Conservation (phyloP, 768 basidiomycete species). For the Collybiopsis confluens region DNA sequence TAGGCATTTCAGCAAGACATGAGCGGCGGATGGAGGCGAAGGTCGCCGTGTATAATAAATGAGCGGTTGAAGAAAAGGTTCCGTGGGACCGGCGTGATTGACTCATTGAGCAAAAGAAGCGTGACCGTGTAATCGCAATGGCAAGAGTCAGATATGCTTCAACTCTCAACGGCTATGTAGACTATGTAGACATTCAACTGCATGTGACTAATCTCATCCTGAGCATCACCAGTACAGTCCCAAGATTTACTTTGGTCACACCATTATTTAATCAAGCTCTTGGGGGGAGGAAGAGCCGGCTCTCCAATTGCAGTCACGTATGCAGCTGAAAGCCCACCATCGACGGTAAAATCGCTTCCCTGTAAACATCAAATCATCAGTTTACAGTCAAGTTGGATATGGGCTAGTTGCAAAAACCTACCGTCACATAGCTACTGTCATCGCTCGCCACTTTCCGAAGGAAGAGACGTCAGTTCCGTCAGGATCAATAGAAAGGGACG, state of each 20-base stretch:
- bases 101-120: not conserved
- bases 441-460: slow-evolving; percentile 72
- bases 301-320: slow-evolving; percentile 91
- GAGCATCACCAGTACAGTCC: too few relatives aligned
- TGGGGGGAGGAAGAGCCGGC: slow-evolving; percentile 63
- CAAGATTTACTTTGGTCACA: not conserved
- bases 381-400: not conserved
- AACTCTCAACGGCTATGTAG: too few relatives aligned
- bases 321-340: slow-evolving; percentile 88
- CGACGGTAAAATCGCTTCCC: slow-evolving; percentile 94
- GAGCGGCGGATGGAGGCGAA: too few relatives aligned
- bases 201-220: too few relatives aligned
- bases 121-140: not conserved
- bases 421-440: slow-evolving; percentile 95
- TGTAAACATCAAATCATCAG: slow-evolving; percentile 19
- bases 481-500: slow-evolving; percentile 1
- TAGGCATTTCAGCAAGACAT: not conserved
- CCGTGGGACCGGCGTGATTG: too few relatives aligned
- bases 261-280: slow-evolving; percentile 43
- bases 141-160: too few relatives aligned
- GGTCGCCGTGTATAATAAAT: too few relatives aligned
- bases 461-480: not conserved
- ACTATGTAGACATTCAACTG: too few relatives aligned
- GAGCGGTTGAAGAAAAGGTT: too few relatives aligned
- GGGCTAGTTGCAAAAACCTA: slow-evolving; percentile 31